phyloP scores from a whole-genome alignment of 306 rosid genomes.

The cucumber (Cucumis sativus) region Cucumber_9930_V3 NC_026657.2:25885001-25885500 shows the following conservation, averaged over 20 bases:
- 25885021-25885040: constrained; percentile 58
- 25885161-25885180: not conserved
- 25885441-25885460: not conserved
- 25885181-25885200: not conserved
- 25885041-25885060: constrained; percentile 29
- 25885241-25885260: not conserved
- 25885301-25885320: not conserved
- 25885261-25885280: not conserved
- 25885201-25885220: not conserved
- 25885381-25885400: not conserved
- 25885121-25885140: constrained; percentile 30
- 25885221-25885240: not conserved
- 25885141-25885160: constrained; percentile 2
- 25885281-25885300: not conserved
- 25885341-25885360: not conserved
- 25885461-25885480: not conserved
- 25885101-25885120: constrained; percentile 36
- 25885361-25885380: not conserved
- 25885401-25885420: not conserved
- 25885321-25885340: not conserved
- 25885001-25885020: constrained; percentile 70
- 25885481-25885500: not conserved
- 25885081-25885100: constrained; percentile 32
- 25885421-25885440: not conserved
- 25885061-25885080: constrained; percentile 44